Conservation (phyloP, 805 yeast genomes). For the Jamesozyma hellenica region DNA sequence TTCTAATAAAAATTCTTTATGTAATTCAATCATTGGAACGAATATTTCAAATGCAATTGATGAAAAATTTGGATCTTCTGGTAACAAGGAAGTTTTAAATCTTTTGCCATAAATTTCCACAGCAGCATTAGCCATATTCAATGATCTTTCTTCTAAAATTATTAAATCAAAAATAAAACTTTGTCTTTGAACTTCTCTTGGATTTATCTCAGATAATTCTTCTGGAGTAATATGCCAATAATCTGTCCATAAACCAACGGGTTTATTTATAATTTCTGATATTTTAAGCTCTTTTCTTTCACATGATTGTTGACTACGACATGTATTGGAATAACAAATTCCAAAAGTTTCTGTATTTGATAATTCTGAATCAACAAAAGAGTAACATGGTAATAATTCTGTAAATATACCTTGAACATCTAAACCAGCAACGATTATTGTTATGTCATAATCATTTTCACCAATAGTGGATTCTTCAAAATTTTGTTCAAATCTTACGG, state of each 20-base stretch:
- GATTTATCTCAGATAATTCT: slow-evolving; percentile 42
- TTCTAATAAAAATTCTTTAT: slow-evolving; percentile 42
- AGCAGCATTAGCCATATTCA: slow-evolving; percentile 57
- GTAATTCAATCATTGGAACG: slow-evolving; percentile 43
- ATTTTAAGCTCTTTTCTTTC: slow-evolving; percentile 20
- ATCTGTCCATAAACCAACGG: slow-evolving; percentile 49
- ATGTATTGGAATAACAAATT: slow-evolving; percentile 36
- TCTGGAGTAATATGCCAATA: slow-evolving; percentile 54
- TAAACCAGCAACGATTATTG: slow-evolving; percentile 29
- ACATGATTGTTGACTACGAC: slow-evolving; percentile 9
- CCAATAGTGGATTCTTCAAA: slow-evolving; percentile 12
- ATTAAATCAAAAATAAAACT: slow-evolving; percentile 69
- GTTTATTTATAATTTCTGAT: slow-evolving; percentile 29
- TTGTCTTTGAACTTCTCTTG: slow-evolving; percentile 51
- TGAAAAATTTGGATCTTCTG: slow-evolving; percentile 46
- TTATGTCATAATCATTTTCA: slow-evolving; percentile 22
- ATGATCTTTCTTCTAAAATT: slow-evolving; percentile 57
- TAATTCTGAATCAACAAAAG: slow-evolving; percentile 27
- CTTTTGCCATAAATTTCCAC: slow-evolving; percentile 44
- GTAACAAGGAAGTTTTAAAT: slow-evolving; percentile 36
- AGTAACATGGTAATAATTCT: slow-evolving; percentile 28
- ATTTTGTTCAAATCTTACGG: slow-evolving; percentile 33
- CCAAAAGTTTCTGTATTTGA: slow-evolving; percentile 35
- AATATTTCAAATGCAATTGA: slow-evolving; percentile 50
- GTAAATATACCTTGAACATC: slow-evolving; percentile 30